phyloP scores from a whole-genome alignment of 257 asterid species.

The Capsicum chinense region DNA sequence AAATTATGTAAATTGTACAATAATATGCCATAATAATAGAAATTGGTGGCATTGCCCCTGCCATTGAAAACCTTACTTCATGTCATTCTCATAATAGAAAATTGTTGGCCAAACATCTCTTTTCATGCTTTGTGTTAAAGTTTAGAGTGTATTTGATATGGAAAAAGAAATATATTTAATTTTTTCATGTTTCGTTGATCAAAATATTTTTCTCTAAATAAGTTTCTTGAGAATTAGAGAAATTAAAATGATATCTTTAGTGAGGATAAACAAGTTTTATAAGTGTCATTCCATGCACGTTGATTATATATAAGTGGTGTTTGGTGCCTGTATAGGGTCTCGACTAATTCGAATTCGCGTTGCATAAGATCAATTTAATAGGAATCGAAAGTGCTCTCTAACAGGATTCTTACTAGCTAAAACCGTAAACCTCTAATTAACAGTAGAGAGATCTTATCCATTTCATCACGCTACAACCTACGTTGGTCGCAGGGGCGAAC shows the following conservation, averaged over 20 bases:
- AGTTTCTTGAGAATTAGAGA: not conserved
- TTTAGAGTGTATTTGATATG: constrained; percentile 5
- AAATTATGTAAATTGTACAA: not conserved
- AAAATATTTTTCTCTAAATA: not conserved
- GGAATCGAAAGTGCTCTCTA: not conserved
- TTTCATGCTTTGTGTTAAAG: not conserved
- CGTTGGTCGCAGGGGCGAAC: not conserved
- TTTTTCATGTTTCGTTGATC: not conserved
- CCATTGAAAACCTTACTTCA: not conserved
- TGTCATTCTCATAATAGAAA: not conserved
- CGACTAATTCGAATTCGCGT: not conserved
- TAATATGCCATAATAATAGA: not conserved
- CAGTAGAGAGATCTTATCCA: accelerated
- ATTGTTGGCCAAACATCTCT: not conserved
- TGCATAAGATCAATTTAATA: not conserved
- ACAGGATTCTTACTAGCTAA: not conserved
- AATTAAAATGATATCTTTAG: not conserved
- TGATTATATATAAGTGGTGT: too few relatives aligned
- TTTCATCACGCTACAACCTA: not conserved
- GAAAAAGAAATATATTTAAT: not conserved
- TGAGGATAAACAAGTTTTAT: not conserved
- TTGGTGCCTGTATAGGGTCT: too few relatives aligned
- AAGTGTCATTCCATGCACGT: not conserved
- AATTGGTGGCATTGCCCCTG: not conserved
- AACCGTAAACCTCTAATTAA: not conserved